A percentile compares a stretch with the other conserved stretches of the same genome.
These are phyloP conservation scores for Plasmodium cynomolgi DNA, from an alignment of 169 alveolate species.

Conservation along the genomic window DNA sequence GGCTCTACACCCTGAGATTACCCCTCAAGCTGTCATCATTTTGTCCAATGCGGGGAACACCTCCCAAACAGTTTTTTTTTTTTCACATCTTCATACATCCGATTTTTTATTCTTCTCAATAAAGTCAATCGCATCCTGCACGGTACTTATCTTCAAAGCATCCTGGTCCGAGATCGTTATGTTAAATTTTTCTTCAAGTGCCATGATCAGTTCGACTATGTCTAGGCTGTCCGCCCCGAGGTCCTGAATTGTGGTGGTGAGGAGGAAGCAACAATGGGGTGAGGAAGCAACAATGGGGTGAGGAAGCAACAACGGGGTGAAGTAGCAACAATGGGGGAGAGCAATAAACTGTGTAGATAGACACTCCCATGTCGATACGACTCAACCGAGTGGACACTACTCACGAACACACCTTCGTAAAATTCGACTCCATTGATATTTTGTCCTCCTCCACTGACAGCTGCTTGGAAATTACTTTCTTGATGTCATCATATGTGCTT, in stretches of 20 bases:
- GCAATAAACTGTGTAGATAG: not conserved
- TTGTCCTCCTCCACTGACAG: conserved; percentile 72
- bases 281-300: not conserved
- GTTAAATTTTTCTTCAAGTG: conserved; percentile 87
- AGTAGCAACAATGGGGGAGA: not conserved
- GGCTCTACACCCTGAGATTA: no score
- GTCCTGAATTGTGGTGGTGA: conserved; percentile 77
- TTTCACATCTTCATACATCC: not conserved
- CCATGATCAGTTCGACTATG: conserved; percentile 86
- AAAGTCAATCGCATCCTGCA: conserved; percentile 80
- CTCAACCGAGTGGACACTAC: not conserved
- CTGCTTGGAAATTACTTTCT: conserved; percentile 47
- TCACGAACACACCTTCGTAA: conserved; percentile 24
- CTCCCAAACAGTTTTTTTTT: not conserved
- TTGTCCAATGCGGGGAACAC: not conserved
- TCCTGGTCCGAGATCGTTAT: conserved; percentile 86
- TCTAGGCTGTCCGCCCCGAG: conserved; percentile 89
- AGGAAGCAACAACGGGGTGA: not conserved
- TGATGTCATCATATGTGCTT: conserved; percentile 41
- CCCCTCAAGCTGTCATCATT: not conserved
- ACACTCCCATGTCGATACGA: not conserved
- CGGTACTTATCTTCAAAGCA: conserved; percentile 82
- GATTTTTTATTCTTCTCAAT: conserved; percentile 76
- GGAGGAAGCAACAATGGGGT: not conserved
- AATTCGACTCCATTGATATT: conserved; percentile 23